Evolutionary conservation across 2,329 filamentous ascomycete genomes (phyloP).

Genomic region (Lachnellula subtilissima): DNA sequence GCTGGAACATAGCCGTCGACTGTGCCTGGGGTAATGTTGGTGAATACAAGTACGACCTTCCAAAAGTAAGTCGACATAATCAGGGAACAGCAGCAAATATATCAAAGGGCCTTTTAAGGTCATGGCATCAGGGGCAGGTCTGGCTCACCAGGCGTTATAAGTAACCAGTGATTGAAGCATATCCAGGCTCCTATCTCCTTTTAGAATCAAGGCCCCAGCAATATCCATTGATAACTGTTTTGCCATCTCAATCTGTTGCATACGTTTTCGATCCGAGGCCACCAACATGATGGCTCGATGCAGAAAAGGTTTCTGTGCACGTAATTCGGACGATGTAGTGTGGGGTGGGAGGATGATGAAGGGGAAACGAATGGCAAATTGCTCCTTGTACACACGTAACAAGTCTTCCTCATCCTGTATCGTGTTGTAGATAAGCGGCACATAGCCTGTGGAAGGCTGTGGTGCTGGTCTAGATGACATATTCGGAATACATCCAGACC

Average conservation of each 20-base stretch:
- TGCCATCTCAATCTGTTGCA: constrained; percentile 12
- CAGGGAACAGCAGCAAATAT: neutral
- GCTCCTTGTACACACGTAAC: constrained; percentile 11
- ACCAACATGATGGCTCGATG: constrained; percentile 16
- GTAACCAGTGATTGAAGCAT: constrained; percentile 23
- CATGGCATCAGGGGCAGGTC: neutral
- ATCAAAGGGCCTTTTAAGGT: neutral
- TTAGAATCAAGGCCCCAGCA: constrained; percentile 13
- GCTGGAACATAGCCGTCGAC: constrained; percentile 16
- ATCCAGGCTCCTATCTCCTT: constrained; percentile 22
- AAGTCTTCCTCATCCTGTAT: constrained; percentile 9
- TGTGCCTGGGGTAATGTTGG: constrained; percentile 11
- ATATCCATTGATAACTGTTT: constrained; percentile 17
- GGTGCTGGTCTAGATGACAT: neutral
- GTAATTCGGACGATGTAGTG: constrained; percentile 11
- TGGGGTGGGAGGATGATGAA: constrained; percentile 16
- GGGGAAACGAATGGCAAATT: constrained; percentile 16
- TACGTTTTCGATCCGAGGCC: constrained; percentile 10
- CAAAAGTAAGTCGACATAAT: neutral
- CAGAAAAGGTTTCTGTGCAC: constrained; percentile 16
- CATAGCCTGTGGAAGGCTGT: constrained; percentile 1
- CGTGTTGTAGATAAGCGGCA: neutral
- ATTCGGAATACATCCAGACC: neutral
- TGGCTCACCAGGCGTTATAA: constrained; percentile 21
- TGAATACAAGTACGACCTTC: constrained; percentile 17